Conservation (phyloP, 768 basidiomycete genomes). For the Mycena galopus region DNA sequence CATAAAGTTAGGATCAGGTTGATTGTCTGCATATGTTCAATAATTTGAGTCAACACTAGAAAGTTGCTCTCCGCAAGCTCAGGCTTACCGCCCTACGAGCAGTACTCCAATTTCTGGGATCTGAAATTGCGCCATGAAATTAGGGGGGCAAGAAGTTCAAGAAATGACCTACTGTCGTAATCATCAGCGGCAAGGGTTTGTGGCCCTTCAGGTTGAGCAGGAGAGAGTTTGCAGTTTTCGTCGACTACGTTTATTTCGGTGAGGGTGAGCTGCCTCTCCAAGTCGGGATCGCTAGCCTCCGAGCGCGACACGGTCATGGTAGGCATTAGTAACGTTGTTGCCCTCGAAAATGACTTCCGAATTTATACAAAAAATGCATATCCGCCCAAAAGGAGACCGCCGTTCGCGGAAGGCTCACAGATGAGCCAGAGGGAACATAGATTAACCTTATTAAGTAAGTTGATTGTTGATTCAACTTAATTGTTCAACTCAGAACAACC, state of each 20-base stretch:
- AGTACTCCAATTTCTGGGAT: conserved; percentile 26
- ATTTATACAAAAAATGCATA: too few relatives aligned
- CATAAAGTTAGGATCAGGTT: conserved; percentile 24
- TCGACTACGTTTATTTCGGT: background rate
- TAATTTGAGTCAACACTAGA: background rate
- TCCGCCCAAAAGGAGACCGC: too few relatives aligned
- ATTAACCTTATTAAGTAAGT: background rate
- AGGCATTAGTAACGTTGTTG: background rate
- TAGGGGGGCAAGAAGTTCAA: background rate
- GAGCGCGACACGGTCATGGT: background rate
- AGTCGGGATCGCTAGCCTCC: conserved; percentile 7
- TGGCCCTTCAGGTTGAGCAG: background rate
- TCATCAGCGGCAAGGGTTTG: conserved; percentile 25
- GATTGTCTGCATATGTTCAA: conserved; percentile 17
- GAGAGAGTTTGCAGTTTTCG: background rate
- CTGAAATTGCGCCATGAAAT: background rate
- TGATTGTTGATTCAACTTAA: too few relatives aligned
- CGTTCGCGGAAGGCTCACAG: background rate
- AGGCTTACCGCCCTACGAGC: conserved; percentile 5
- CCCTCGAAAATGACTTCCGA: background rate
- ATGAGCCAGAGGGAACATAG: background rate
- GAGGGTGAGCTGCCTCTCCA: conserved; percentile 12
- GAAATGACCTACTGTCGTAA: conserved; percentile 16
- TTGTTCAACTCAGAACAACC: too few relatives aligned
- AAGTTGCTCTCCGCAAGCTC: background rate